These are phyloP conservation scores for Thraustochytrium striatum DNA, from an alignment of 352 stramenopile species.

Conservation along the genomic window DNA sequence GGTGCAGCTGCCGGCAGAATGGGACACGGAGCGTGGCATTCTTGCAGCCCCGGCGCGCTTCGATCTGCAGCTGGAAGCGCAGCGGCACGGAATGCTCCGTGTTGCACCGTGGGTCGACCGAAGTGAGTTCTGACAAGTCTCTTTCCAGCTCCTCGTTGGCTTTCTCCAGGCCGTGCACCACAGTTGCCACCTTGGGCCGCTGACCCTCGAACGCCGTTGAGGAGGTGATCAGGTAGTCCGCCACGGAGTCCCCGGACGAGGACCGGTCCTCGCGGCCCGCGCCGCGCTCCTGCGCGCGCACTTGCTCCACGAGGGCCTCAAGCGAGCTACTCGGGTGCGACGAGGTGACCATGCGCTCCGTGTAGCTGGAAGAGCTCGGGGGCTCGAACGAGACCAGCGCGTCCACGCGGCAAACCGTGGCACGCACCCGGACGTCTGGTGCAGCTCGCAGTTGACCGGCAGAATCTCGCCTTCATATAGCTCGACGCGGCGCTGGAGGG, in stretches of 20 bases:
- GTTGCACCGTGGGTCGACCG: no score
- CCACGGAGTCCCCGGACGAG: background rate
- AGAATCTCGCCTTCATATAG: constrained; percentile 35
- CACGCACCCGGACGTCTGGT: constrained; percentile 12
- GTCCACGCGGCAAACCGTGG: background rate
- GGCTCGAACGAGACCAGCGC: constrained; percentile 25
- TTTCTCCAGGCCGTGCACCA: constrained; percentile 12
- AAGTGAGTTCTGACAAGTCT: background rate
- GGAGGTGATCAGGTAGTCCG: constrained; percentile 49
- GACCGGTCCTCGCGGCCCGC: background rate
- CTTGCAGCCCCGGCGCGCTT: constrained; percentile 20
- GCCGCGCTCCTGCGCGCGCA: background rate
- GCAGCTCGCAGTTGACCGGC: constrained; percentile 27
- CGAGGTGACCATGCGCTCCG: background rate
- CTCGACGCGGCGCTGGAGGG: background rate
- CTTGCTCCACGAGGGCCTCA: background rate
- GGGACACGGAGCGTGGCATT: constrained; percentile 7
- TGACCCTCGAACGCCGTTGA: background rate
- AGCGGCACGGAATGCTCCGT: constrained; percentile 8
- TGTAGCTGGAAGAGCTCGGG: constrained; percentile 15
- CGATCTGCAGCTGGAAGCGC: constrained; percentile 14
- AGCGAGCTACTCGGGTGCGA: background rate
- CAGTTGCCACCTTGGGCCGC: background rate
- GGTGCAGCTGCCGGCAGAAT: constrained; percentile 26
- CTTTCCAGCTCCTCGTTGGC: constrained; percentile 14